Evolutionary conservation across 225 moss, liverwort and hornwort genomes (phyloP), one percentile per base, ranked within the genome.

Genomic region (Bryoerythrophyllum caledonicum): DNA sequence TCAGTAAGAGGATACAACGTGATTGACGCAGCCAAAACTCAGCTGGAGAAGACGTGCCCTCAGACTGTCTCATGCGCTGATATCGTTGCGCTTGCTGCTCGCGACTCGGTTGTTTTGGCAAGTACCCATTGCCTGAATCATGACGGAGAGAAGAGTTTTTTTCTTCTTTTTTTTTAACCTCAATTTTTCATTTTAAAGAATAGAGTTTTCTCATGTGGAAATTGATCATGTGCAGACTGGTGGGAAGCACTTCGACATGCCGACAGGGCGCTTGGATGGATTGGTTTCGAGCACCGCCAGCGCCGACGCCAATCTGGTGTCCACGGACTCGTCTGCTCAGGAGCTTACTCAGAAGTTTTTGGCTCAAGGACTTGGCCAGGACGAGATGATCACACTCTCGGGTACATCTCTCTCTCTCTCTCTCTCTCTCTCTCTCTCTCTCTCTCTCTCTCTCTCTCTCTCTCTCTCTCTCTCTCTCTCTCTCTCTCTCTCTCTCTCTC

Each of bases 1-100:
- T 51, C 81, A 5, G 77, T 94, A 9, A 77, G 85, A 53, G 74
- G 75, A 15, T 88, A 88, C 28, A 76, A 89, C 0, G 74, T 92
- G 49, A 85, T 94, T 38, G 90, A 92, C 55, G 64, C 78, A 7
- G 84, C 81, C 12, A 94, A 94, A 80, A 15, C 38, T 35, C 82
- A 76, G 58, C 68, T 92, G n/a, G 94, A 94, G 71, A 74, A 55
- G 21, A 40, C 84, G 1, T 94, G 92, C 53, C 65, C 71, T 0
- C 34, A 71, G 4, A 86, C 86, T 3, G 94, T 94, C n/a, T 94
- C 94, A 1, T 94, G 94, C 63, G 94, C 94, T 11, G 94, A 92
- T 78, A 92, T 90, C 60, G 52, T 94, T 5, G 94, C 94, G 4
- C 82, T 79, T 3, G 81, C 94, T 38, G 94, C 83, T 16, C 87